These are phyloP conservation scores for Fagopyrum homotropicum DNA, from an alignment of 148 eudicot species.

Conservation along the genomic window DNA sequence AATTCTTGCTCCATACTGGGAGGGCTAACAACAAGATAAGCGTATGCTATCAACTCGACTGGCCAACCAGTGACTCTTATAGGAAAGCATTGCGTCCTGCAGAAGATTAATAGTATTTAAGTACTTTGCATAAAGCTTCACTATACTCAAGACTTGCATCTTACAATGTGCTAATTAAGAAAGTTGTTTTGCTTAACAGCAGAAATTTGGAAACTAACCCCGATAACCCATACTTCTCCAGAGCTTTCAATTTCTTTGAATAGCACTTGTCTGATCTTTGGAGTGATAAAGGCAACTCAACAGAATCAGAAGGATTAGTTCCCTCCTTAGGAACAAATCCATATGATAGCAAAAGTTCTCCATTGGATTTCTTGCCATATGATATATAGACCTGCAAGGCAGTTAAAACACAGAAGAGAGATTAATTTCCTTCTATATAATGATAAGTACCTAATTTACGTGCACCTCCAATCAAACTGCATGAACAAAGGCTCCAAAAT, in stretches of 20 bases:
- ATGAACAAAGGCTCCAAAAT: not conserved
- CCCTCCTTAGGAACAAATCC: constrained; percentile 99
- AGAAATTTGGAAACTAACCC: constrained; percentile 41
- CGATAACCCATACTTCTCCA: constrained; percentile 74
- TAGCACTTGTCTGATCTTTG: constrained; percentile 74
- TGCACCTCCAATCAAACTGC: not conserved
- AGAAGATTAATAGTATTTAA: not conserved
- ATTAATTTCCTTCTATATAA: not conserved
- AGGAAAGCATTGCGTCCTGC: constrained; percentile 81
- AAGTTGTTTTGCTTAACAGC: not conserved
- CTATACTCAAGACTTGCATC: not conserved
- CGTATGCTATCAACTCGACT: constrained; percentile 88
- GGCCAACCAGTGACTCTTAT: constrained; percentile 95
- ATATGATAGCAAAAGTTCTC: constrained; percentile 87
- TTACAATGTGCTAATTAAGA: not conserved
- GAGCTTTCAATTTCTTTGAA: constrained; percentile 67
- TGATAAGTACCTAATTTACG: not conserved
- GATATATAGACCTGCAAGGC: constrained; percentile 79
- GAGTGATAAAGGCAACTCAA: constrained; percentile 58
- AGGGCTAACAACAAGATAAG: constrained; percentile 85
- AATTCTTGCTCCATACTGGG: constrained; percentile 69
- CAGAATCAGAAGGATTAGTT: constrained; percentile 87
- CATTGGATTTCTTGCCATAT: constrained; percentile 94
- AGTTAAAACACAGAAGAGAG: not conserved
- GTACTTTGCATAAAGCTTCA: not conserved